A percentile compares a stretch with the other conserved stretches of the same genome.
phyloP scores from a whole-genome alignment of 345 rosid genomes.

The Linum usitatissimum region DNA sequence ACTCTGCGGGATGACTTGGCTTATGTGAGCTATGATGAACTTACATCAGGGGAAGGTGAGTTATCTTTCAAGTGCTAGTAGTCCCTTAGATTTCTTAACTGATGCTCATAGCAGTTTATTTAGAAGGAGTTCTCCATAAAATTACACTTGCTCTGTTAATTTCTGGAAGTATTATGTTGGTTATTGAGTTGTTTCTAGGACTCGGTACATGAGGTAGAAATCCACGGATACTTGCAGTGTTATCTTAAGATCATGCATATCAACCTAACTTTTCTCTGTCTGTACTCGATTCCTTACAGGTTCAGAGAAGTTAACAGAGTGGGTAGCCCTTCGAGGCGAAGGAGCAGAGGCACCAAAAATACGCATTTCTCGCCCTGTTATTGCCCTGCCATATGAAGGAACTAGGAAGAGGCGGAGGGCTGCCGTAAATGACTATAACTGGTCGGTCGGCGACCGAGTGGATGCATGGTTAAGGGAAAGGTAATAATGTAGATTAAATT shows the following conservation, averaged over 20 bases:
- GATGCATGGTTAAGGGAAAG: slow-evolving; percentile 82
- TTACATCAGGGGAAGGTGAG: slow-evolving; percentile 58
- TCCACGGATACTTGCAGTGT: not conserved
- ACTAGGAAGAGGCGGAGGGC: slow-evolving; percentile 91
- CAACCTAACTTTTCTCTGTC: not conserved
- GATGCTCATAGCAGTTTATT: not conserved
- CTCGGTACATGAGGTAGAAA: too few species aligned
- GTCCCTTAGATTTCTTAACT: slow-evolving; percentile 1
- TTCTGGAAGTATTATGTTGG: too few species aligned
- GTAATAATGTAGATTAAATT: slow-evolving; percentile 21
- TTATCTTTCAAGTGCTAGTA: not conserved
- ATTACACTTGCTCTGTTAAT: too few species aligned
- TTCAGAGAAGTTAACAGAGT: slow-evolving; percentile 67
- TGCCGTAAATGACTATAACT: slow-evolving; percentile 52
- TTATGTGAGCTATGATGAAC: slow-evolving; percentile 55
- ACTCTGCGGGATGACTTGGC: slow-evolving; percentile 70
- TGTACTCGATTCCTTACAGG: slow-evolving; percentile 27
- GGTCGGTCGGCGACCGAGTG: slow-evolving; percentile 90
- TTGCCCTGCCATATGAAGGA: slow-evolving; percentile 69
- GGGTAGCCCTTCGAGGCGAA: slow-evolving; percentile 64
- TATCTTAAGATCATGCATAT: not conserved
- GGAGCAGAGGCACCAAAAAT: slow-evolving; percentile 55
- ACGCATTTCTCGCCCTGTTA: slow-evolving; percentile 59
- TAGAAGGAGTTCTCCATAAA: too few species aligned
- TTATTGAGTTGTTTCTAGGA: too few species aligned